Conservation (phyloP, 2,329 filamentous ascomycete species). For the Claviceps monticola region DNA sequence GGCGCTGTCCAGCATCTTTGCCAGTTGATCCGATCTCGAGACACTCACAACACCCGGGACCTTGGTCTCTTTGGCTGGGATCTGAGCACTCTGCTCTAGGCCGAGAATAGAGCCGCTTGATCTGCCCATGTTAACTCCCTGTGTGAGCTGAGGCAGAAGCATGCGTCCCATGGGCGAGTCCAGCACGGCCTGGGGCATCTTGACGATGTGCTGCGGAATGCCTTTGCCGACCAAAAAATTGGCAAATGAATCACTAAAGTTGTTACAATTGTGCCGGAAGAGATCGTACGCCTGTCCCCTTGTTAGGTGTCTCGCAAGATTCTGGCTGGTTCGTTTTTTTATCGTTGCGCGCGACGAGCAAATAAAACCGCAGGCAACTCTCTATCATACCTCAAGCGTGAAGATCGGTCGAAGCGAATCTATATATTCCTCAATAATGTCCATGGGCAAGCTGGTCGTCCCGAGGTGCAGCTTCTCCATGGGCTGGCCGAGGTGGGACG, state of each 20-base stretch:
- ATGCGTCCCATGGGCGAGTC: slow-evolving; percentile 80
- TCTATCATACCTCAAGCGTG: slow-evolving; percentile 49
- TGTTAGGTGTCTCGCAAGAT: not conserved
- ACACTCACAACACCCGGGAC: slow-evolving; percentile 41
- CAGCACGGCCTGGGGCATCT: slow-evolving; percentile 72
- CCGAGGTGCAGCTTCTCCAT: slow-evolving; percentile 66
- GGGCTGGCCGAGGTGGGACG: slow-evolving; percentile 75
- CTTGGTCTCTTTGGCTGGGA: slow-evolving; percentile 4
- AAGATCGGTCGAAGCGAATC: slow-evolving; percentile 74
- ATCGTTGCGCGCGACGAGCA: not conserved
- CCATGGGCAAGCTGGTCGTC: slow-evolving; percentile 61
- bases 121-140: slow-evolving; percentile 35
- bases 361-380: not conserved
- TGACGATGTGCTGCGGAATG: slow-evolving; percentile 76
- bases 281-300: slow-evolving; percentile 65
- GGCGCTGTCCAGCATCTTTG: slow-evolving; percentile 36
- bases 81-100: slow-evolving; percentile 27
- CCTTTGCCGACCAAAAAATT: slow-evolving; percentile 81
- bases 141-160: slow-evolving; percentile 57
- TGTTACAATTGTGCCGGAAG: slow-evolving; percentile 91
- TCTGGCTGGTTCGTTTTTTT: not conserved
- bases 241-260: slow-evolving; percentile 85
- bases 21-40: slow-evolving; percentile 26
- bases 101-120: slow-evolving; percentile 39
- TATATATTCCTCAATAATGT: slow-evolving; percentile 76